Percentiles rank a stretch among this genome's conserved stretches.
Evolutionary conservation across 2,329 filamentous ascomycete genomes (phyloP).

Genomic region (Aureobasidium melanogenum): DNA sequence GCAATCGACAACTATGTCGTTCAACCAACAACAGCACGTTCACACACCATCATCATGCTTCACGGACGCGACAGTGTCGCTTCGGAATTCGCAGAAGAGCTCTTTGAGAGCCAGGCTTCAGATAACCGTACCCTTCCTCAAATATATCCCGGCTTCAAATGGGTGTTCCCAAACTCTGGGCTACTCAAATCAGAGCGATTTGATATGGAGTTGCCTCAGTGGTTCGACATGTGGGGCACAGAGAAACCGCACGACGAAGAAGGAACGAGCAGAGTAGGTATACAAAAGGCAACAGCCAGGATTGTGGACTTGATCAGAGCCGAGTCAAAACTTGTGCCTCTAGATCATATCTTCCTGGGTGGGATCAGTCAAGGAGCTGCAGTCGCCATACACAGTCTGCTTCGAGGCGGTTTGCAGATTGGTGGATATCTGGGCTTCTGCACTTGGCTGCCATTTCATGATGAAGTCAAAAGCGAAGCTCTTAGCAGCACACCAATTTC

Average conservation of each 20-base stretch:
- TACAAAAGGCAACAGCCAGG: neutral
- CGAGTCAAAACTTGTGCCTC: neutral
- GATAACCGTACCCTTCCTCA: constrained; percentile 23
- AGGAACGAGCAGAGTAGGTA: constrained; percentile 7
- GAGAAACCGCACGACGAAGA: constrained; percentile 21
- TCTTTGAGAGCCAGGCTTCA: constrained; percentile 30
- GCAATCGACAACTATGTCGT: neutral
- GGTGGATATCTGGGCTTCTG: constrained; percentile 9
- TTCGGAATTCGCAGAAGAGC: constrained; percentile 31
- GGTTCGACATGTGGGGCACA: constrained; percentile 30
- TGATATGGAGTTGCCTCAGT: constrained; percentile 25
- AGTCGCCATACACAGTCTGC: neutral
- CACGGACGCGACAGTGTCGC: constrained; percentile 36
- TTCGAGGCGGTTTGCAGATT: neutral
- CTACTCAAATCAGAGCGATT: constrained; percentile 19
- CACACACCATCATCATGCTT: constrained; percentile 39
- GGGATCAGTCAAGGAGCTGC: constrained; percentile 13
- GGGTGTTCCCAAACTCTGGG: constrained; percentile 29
- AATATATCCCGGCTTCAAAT: constrained; percentile 27
- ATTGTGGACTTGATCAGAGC: neutral
- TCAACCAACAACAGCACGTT: constrained; percentile 23
- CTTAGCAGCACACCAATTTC: constrained; percentile 17
- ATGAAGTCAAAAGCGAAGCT: neutral
- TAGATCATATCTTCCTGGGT: constrained; percentile 3
- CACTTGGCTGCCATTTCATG: constrained; percentile 6